A percentile compares a stretch with the other conserved stretches of the same genome.
Conservation (phyloP, 2,329 filamentous ascomycete species). For the Hysterium pulicare region DNA sequence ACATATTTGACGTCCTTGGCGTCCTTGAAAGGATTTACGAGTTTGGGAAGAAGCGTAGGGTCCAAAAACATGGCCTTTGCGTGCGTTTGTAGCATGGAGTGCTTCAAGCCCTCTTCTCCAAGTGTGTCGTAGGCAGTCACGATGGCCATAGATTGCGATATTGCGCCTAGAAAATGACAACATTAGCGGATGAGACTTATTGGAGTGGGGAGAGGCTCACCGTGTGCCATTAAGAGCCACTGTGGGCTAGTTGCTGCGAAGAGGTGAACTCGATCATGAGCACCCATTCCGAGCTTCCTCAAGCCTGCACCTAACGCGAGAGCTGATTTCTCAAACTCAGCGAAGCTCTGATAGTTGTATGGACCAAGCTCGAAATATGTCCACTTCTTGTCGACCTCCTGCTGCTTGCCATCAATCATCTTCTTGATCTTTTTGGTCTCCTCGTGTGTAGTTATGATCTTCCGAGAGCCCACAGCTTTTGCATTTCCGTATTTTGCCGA, state of each 20-base stretch:
- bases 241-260: conserved; percentile 74
- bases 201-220: conserved; percentile 31
- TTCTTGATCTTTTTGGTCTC: conserved; percentile 91
- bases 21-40: conserved; percentile 54
- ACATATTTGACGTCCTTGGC: conserved; percentile 55
- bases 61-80: conserved; percentile 85
- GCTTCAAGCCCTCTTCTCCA: conserved; percentile 76
- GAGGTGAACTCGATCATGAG: conserved; percentile 69
- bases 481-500: conserved; percentile 55
- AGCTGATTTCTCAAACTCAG: conserved; percentile 70
- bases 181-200: conserved; percentile 9
- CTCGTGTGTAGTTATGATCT: conserved; percentile 71
- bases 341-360: conserved; percentile 74
- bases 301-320: conserved; percentile 70
- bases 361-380: conserved; percentile 79
- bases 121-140: conserved; percentile 95
- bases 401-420: conserved; percentile 74
- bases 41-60: conserved; percentile 62
- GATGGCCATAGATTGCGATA: conserved; percentile 84
- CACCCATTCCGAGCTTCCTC: conserved; percentile 67
- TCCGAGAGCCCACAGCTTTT: conserved; percentile 61
- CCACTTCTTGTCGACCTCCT: conserved; percentile 87
- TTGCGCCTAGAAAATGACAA: conserved; percentile 46
- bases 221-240: conserved; percentile 82
- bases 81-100: conserved; percentile 78